A percentile compares a stretch with the other conserved stretches of the same genome.
Conservation (phyloP, 2,329 filamentous ascomycete species). For the Fusarium albosuccineum region DNA sequence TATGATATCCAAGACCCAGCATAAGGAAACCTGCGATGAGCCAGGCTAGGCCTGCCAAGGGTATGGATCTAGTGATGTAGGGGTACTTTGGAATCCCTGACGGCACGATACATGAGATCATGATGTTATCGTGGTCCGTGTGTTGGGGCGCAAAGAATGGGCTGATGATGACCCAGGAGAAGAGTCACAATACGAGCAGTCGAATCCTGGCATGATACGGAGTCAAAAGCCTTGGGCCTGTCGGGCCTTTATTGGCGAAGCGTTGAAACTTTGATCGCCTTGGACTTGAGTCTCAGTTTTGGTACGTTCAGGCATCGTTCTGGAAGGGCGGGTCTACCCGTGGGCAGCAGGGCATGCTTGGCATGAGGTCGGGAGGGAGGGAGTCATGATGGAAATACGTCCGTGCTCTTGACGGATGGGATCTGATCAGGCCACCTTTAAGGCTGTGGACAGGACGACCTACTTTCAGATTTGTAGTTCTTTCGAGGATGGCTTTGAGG, state of each 20-base stretch:
- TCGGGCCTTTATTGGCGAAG: conserved; percentile 2
- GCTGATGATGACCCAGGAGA: conserved; percentile 9
- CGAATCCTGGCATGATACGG: conserved; percentile 14
- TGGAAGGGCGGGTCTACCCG: conserved; percentile 8
- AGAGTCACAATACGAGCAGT: conserved; percentile 1
- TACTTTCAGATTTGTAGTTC: too few species aligned
- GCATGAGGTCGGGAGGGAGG: conserved; percentile 8
- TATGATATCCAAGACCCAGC: conserved; percentile 21
- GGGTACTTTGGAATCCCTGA: not conserved
- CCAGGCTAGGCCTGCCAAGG: not conserved
- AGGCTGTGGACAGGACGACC: not conserved
- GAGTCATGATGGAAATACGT: conserved; percentile 9
- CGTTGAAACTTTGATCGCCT: not conserved
- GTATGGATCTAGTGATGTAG: conserved; percentile 1
- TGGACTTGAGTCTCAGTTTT: conserved; percentile 4
- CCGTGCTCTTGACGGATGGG: not conserved
- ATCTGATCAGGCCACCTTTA: not conserved
- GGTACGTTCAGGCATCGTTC: not conserved
- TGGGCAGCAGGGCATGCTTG: not conserved
- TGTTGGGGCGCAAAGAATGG: conserved; percentile 3
- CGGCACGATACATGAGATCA: conserved; percentile 16
- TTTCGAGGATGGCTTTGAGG: too few species aligned
- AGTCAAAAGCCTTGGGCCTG: not conserved
- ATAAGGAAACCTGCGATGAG: conserved; percentile 14
- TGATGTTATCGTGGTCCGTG: conserved; percentile 13